These are phyloP conservation scores for Sporobolomyces phaffii DNA, from an alignment of 768 basidiomycete species.

Conservation along the genomic window DNA sequence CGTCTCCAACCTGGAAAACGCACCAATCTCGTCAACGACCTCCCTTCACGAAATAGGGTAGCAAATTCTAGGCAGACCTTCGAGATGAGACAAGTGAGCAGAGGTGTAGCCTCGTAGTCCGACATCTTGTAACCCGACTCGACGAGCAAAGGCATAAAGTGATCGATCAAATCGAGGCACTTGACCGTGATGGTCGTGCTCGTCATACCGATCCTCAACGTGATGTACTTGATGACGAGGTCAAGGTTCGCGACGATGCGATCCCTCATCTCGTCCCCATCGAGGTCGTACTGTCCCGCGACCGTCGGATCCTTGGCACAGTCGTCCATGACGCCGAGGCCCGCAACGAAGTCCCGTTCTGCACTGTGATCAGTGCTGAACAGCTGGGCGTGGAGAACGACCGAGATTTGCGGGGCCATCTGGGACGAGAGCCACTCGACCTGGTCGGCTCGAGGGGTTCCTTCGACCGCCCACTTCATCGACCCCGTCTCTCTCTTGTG, in stretches of 20 bases:
- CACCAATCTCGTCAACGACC: conserved; percentile 6
- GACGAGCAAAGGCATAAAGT: conserved; percentile 69
- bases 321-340: conserved; percentile 65
- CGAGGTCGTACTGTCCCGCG: conserved; percentile 54
- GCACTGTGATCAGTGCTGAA: conserved; percentile 96
- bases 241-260: conserved; percentile 81
- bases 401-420: conserved; percentile 78
- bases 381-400: conserved; percentile 66
- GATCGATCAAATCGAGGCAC: conserved; percentile 79
- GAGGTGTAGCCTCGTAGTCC: conserved; percentile 78
- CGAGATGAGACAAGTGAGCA: conserved; percentile 79
- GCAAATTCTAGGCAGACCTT: conserved; percentile 57
- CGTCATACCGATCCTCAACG: conserved; percentile 80
- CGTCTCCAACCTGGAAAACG: conserved; percentile 73
- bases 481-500: conserved; percentile 40
- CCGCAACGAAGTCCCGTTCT: conserved; percentile 83
- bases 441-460: conserved; percentile 76
- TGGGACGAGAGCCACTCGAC: conserved; percentile 78
- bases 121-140: conserved; percentile 67
- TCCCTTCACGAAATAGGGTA: too few relatives aligned
- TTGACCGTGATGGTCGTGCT: conserved; percentile 82
- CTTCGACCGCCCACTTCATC: conserved; percentile 45
- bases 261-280: conserved; percentile 54
- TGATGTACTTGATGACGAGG: conserved; percentile 84
- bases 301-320: conserved; percentile 52